phyloP scores from a whole-genome alignment of 2,329 filamentous ascomycete species.

The Acephala macrosclerotiorum region DNA sequence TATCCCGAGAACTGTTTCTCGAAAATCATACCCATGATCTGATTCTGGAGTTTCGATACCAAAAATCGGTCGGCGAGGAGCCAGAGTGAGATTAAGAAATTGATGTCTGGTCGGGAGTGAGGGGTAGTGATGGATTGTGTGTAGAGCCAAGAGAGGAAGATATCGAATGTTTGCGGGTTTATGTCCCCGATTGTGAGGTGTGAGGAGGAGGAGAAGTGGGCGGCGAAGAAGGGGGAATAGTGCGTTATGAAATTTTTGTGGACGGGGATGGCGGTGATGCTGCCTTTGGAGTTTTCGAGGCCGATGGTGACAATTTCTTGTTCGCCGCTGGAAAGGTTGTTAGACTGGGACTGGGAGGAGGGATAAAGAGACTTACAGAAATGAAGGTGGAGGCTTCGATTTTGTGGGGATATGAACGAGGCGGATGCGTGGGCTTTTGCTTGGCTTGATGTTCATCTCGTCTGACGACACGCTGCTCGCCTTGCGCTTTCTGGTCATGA shows the following conservation, averaged over 20 bases:
- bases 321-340: neutral
- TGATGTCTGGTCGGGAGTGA: neutral
- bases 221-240: neutral
- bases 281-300: neutral
- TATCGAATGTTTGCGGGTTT: neutral
- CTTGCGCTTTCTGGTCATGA: constrained; percentile 3
- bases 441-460: neutral
- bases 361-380: neutral
- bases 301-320: constrained; percentile 1
- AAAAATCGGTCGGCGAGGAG: neutral
- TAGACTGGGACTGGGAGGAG: neutral
- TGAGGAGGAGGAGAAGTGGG: neutral
- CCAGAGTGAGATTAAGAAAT: constrained; percentile 1
- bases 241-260: constrained; percentile 6
- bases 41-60: neutral
- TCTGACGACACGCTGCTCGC: neutral
- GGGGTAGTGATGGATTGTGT: neutral
- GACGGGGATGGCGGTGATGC: neutral
- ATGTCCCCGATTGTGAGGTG: neutral
- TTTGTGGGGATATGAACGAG: constrained; percentile 2
- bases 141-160: neutral
- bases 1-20: neutral
- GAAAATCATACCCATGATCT: constrained; percentile 2
- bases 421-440: constrained; percentile 6
- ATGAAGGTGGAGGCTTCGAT: neutral